A percentile compares a stretch with the other conserved stretches of the same genome.
phyloP scores from a whole-genome alignment of 257 asterid species.

The Rubia yunnanensis region DNA sequence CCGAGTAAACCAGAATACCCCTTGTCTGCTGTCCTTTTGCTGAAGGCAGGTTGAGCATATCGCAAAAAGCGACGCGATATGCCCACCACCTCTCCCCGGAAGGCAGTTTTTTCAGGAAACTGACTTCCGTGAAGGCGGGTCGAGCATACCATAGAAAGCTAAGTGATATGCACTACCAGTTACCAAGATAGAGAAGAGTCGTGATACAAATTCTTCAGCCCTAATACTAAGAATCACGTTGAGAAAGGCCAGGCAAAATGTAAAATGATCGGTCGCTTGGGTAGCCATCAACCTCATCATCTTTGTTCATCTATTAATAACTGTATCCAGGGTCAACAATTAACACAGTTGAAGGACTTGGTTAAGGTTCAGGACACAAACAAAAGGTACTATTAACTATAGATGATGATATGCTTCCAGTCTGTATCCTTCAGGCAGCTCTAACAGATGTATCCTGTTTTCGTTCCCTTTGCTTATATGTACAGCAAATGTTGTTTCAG shows the following conservation, averaged over 20 bases:
- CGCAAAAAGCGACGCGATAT: too few species aligned
- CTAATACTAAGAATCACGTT: too few species aligned
- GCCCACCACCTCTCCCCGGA: background rate
- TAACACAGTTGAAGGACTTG: background rate
- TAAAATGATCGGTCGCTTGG: background rate
- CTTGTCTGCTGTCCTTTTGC: background rate
- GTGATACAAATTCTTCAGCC: too few species aligned
- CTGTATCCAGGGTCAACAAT: background rate
- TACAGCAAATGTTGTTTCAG: constrained; percentile 9
- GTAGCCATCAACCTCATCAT: background rate
- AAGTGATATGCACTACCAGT: too few species aligned
- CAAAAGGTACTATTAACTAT: background rate
- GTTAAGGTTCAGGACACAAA: background rate
- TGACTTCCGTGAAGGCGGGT: too few species aligned
- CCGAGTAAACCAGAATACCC: background rate
- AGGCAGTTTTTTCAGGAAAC: too few species aligned
- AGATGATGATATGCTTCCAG: background rate
- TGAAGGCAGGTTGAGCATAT: too few species aligned
- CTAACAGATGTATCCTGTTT: background rate
- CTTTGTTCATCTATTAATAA: background rate
- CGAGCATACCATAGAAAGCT: too few species aligned
- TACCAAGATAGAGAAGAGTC: background rate
- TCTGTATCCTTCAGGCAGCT: background rate
- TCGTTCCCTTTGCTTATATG: constrained; percentile 2
- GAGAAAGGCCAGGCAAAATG: too few species aligned